Evolutionary conservation across 2,329 filamentous ascomycete genomes (phyloP).

Genomic region (Didymella lethalis): DNA sequence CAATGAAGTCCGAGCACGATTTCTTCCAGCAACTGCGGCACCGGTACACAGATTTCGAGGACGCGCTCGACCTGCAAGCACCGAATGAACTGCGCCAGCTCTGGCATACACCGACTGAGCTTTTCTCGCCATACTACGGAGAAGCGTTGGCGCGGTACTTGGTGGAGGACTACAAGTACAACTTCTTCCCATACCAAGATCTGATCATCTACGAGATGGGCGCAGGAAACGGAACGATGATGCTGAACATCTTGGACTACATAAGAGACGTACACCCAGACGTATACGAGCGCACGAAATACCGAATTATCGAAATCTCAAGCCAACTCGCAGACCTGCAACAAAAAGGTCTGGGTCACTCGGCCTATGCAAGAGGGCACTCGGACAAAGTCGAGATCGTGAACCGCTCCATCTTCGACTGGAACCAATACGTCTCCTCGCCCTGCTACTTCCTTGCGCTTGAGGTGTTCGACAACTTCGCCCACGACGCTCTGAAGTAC

Average conservation of each 20-base stretch:
- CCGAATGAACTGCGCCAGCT: slow-evolving; percentile 83
- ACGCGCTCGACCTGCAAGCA: slow-evolving; percentile 76
- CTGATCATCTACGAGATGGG: slow-evolving; percentile 99
- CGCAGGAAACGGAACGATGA: slow-evolving; percentile 94
- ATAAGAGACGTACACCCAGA: slow-evolving; percentile 88
- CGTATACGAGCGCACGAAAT: slow-evolving; percentile 92
- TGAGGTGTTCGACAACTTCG: slow-evolving; percentile 98
- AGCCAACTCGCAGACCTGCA: slow-evolving; percentile 80
- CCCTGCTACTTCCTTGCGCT: slow-evolving; percentile 98
- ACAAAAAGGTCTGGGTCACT: slow-evolving; percentile 70
- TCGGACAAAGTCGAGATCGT: slow-evolving; percentile 89
- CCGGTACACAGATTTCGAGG: slow-evolving; percentile 90
- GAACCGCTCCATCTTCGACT: slow-evolving; percentile 94
- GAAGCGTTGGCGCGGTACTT: slow-evolving; percentile 97
- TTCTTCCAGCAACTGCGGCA: slow-evolving; percentile 80
- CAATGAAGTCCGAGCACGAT: slow-evolving; percentile 81
- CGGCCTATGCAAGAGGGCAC: slow-evolving; percentile 76
- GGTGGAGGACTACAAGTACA: slow-evolving; percentile 93
- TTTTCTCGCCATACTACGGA: slow-evolving; percentile 96
- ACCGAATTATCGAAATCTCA: slow-evolving; percentile 96
- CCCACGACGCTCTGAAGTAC: slow-evolving; percentile 93
- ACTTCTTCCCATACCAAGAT: slow-evolving; percentile 93
- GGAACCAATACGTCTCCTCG: slow-evolving; percentile 83
- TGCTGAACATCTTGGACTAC: slow-evolving; percentile 97
- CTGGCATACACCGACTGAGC: slow-evolving; percentile 98